Base-by-base conservation (phyloP, 306 rosid genomes). In the Carpinus viminea region DNA sequence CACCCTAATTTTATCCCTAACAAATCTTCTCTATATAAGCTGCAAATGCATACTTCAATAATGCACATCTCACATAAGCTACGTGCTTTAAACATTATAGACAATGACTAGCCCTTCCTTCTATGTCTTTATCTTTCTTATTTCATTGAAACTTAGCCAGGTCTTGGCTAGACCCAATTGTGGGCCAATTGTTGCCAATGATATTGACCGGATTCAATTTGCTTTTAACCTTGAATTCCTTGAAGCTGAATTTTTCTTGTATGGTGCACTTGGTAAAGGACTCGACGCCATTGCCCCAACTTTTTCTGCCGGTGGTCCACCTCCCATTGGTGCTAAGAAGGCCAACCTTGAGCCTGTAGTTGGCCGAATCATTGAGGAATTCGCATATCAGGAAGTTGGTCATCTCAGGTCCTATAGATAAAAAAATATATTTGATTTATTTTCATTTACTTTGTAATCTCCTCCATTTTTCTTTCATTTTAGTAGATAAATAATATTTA, bases 361-460 rank as follows among this genome's bases (percentile, higher is more conserved):
- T 36, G 13, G 38, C 17, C 1, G 13, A 16, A 80, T 84, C 56
- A 45, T 69, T 2, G 71, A 77, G 66, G 87, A 84, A 76, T 84
- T 84, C 12, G 87, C 59, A 4, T 80, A 84, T 43, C 71, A 84
- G 62, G 87, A 84, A 80, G 38, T 80, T 59, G 85, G 85, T 3
- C 82, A 84, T 26, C 45, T 80, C 68, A 74, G 82, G 87, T 84
- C 6, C n/a, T 21, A 41, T 41, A 41, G 46, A 4, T 4, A 10
- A 21, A 6, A 6, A 4, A 41, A 41, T 41, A 41, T 41, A 20
- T 18, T 24, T 6, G 17, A 13, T 20, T 31, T 31, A 31, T 31
- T 24, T 45, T 4, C n/a, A 68, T 7, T 38, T 9, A 61, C 6
- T 61, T 20, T 1, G 12, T 61, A 2, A 12, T 3, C 38, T 11